Evolutionary conservation across 164 flowering plant genomes (phyloP).

Genomic region (Vitis labrusca): DNA sequence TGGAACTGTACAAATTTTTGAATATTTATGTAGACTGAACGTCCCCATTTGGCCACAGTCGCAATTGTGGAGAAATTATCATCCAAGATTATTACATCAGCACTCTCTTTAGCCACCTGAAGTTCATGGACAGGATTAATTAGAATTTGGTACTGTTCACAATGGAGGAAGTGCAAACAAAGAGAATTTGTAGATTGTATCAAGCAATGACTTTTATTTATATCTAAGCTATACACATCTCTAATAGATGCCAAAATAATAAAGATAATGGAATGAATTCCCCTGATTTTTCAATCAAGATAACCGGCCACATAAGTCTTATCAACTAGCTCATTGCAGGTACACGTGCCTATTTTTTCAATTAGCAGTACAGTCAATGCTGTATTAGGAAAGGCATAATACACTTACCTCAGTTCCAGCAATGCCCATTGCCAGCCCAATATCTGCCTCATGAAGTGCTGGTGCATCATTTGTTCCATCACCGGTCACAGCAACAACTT

Average conservation of each 20-base stretch:
- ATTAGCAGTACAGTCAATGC: neutral
- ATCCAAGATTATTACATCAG: slow-evolving; percentile 81
- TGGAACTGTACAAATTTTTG: slow-evolving; percentile 88
- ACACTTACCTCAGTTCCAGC: slow-evolving; percentile 89
- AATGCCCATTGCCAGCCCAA: slow-evolving; percentile 98
- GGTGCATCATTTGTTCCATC: slow-evolving; percentile 99
- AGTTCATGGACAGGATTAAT: neutral
- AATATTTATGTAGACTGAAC: slow-evolving; percentile 77
- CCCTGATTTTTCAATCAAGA: no score
- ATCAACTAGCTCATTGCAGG: no score
- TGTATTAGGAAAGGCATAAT: neutral
- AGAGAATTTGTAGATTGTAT: no score
- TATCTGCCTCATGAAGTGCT: slow-evolving; percentile 98
- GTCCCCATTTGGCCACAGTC: slow-evolving; percentile 91
- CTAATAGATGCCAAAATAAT: no score
- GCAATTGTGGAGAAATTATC: slow-evolving; percentile 85
- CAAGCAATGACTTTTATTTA: no score
- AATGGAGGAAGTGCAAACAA: no score
- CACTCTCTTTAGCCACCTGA: slow-evolving; percentile 93
- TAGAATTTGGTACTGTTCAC: neutral
- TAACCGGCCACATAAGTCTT: no score
- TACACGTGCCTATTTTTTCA: neutral
- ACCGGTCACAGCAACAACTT: slow-evolving; percentile 98
- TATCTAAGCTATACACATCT: no score
- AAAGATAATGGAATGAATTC: no score